Base-by-base conservation (phyloP, 768 basidiomycete species). In the Mycena capillaripes region DNA sequence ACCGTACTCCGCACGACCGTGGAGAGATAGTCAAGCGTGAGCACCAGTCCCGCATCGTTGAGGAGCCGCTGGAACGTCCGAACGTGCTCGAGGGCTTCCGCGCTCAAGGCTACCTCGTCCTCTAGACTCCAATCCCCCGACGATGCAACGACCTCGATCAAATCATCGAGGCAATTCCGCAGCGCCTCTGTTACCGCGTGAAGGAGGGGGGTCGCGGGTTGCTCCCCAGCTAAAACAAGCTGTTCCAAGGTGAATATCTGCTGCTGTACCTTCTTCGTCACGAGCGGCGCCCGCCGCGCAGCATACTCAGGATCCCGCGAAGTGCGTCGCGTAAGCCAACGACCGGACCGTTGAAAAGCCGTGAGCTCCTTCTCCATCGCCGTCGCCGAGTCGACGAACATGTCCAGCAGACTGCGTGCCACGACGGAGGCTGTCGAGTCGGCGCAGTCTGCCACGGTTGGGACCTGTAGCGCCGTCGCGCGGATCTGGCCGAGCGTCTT, bases 361-460 rank as follows among this genome's bases (percentile, higher is more conserved):
- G 59, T 16, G 7, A 84, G 50, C 19, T 81, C 73, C 19, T 71
- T 70, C 64, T 82, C 79, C 25, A 82, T 72, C 16, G 57, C 55
- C 7, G 65, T 36, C 3, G 75, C 70, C 19, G 77, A 76, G 32
- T 83, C 81, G 34, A 81, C 62, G 53, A 83, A 80, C 75, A 79
- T 78, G 71, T 85, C 84, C 16, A 84, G 72, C 7, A 84, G 70
- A 34, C 77, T 74, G 46, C 82, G 78, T 4, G 82, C 78, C 17
- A 85, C 79, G 21, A 82, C 80, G 21, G 78, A 66, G 4, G 78
- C 76, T 6, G 82, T 76, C 4, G 84, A 85, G 9, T 79, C 74
- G 3, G 77, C 72, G 65, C 78, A 77, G 17, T 79, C 76, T n/a
- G 68, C 67, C 8, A 81, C 77, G 23, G 75, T 75, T 2, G 81